Base-by-base conservation (phyloP, 495 filamentous ascomycete species). In the Coniosporium apollinis region DNA sequence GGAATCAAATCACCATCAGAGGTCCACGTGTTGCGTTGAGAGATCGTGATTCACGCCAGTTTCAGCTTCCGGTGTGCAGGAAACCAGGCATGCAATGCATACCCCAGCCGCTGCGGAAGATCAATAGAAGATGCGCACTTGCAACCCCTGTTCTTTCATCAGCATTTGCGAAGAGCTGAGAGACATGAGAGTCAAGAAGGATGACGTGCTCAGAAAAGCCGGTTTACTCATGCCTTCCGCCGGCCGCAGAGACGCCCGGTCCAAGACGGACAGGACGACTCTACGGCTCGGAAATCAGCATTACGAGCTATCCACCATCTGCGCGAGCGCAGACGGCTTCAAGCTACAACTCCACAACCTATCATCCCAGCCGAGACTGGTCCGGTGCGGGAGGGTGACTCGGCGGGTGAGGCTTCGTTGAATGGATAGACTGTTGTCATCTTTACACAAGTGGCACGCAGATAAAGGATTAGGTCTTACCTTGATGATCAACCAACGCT, bases 351-450 rank as follows among this genome's bases (percentile, higher is more conserved):
- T 89, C 79, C 82, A 91, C 84, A 83, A 89, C 84, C 73, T 49
- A 66, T 91, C 82, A 69, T 91, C 65, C 65, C 64, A 57, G 52
- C 48, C 42, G 33, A 48, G 47, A 53, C 51, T 56, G 55, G 76
- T 87, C 70, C 62, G 76, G 82, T 91, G 66, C 51, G 76, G 71
- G 68, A 82, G 74, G 67, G 72, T 74, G 70, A 64, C 68, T 82
- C 69, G 77, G 79, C 61, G 46, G 55, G 62, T 44, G 61, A 70
- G 68, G 60, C 55, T 57, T 94, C 82, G 71, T 91, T 78, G 87
- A 96, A 96, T 96, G 87, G 87, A 96, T 96, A 80, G 76, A 83
- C 86, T 86, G 65, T 70, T 79, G 72, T 92, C 85, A 94, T 96
- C 87, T 79, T 79, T 57, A 64, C 42, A 41, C 14, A 3, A 26